phyloP scores from a whole-genome alignment of 352 stramenopile species.

The Pythium folliculosum region DNA sequence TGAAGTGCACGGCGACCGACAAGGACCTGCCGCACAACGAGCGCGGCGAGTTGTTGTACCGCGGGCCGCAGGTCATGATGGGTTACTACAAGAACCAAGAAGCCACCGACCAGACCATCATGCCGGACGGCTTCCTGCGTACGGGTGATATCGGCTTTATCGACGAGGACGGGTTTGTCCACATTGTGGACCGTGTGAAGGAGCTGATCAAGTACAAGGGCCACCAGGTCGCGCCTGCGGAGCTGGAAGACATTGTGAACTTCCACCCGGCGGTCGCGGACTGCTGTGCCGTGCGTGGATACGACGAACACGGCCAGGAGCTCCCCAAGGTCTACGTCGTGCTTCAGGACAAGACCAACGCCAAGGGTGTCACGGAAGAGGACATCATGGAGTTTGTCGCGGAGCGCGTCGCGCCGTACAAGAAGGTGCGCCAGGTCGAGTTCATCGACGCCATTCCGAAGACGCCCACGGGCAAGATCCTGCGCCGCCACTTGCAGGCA shows the following conservation, averaged over 20 bases:
- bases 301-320: conserved; percentile 69
- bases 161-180: conserved; percentile 92
- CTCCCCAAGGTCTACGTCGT: conserved; percentile 92
- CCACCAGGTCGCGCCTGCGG: conserved; percentile 90
- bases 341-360: conserved; percentile 29
- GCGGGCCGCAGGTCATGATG: conserved; percentile 37
- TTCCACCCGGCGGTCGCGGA: conserved; percentile 57
- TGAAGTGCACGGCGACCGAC: conserved; percentile 41
- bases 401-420: conserved; percentile 66
- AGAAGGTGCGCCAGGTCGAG: conserved; percentile 74
- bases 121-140: conserved; percentile 78
- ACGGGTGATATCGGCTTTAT: conserved; percentile 92
- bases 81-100: conserved; percentile 90
- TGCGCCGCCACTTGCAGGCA: conserved; percentile 76
- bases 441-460: conserved; percentile 91
- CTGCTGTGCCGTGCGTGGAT: conserved; percentile 48
- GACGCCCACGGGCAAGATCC: conserved; percentile 90
- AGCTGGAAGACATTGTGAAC: conserved; percentile 92
- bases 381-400: conserved; percentile 79
- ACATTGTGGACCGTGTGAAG: conserved; percentile 92
- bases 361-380: conserved; percentile 40
- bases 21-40: conserved; percentile 35
- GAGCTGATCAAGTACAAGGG: conserved; percentile 96
- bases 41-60: conserved; percentile 73
- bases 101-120: conserved; percentile 82